Base-by-base conservation (phyloP, 208 protist genomes). In the Trypanosoma theileri region DNA sequence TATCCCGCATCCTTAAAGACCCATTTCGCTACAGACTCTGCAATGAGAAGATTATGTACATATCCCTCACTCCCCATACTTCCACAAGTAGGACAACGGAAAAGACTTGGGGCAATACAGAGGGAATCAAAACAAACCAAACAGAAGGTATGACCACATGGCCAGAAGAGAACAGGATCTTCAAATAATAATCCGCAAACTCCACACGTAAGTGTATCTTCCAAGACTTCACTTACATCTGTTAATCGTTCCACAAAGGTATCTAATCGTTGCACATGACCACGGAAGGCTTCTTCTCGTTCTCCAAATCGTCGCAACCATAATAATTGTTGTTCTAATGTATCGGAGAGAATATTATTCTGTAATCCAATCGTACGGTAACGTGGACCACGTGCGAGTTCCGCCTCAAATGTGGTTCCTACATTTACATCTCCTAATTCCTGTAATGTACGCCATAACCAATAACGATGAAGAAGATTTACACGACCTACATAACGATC, bases 1-100 rank as follows among this genome's bases (percentile, higher is more conserved):
- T 93, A 95, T 0, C 90, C 86, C 22, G 75, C 69, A 61, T 95
- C 90, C 73, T 95, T 95, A 69, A 95, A 95, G 81, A 95, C 86
- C 88, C 90, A 95, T 78, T 95, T 95, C 40, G 85, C 85, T 4
- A 95, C 79, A 14, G 82, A 92, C 58, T 95, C 90, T 11, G 69
- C 82, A 11, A 93, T 55, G 12, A 95, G 79, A 17, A 95, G 52
- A 59, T 92, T 95, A 73, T 95, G 90, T 52, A 93, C 54, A 51
- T 84, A 95, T 7, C 90, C 90, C 68, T 95, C 90, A 57, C 87
- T 93, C 45, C 88, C 90, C 28, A 95, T 91, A 72, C 85, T 92
- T 41, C 90, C 87, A 48, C 90, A 95, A 4, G 76, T 82, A 11
- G 90, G 80, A 71, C 90, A 95, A 60, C 90, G 90, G 66, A 80